Percentiles rank a stretch among this genome's conserved stretches.
phyloP scores from a whole-genome alignment of 345 rosid genomes.

The Bretschneidera sinensis region DNA sequence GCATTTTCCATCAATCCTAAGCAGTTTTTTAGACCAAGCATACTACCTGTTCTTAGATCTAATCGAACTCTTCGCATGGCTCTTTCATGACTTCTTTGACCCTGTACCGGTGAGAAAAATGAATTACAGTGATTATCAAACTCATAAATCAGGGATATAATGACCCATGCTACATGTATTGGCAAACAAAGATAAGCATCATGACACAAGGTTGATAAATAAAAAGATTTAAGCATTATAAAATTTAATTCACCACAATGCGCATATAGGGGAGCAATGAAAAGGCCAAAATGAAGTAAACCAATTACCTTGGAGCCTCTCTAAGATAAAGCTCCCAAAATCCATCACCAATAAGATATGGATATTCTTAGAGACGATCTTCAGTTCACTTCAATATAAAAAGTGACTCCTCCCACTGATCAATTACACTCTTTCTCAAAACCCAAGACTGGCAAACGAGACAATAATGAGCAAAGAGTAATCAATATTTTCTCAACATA shows the following conservation, averaged over 20 bases:
- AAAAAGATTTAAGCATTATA: not conserved
- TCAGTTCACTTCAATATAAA: constrained; percentile 16
- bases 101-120: constrained; percentile 12
- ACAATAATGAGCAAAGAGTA: constrained; percentile 6
- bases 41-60: not conserved
- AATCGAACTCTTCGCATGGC: constrained; percentile 1
- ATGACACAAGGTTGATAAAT: not conserved
- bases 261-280: no score
- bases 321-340: constrained; percentile 7
- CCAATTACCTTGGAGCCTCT: constrained; percentile 22
- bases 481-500: not conserved
- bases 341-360: constrained; percentile 14
- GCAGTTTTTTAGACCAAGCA: not conserved
- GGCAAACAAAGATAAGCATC: not conserved
- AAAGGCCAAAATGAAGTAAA: not conserved
- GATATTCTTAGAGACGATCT: constrained; percentile 11
- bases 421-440: constrained; percentile 21
- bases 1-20: no score
- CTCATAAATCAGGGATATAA: not conserved
- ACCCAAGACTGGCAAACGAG: constrained; percentile 21
- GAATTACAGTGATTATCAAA: not conserved
- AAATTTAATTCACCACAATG: not conserved
- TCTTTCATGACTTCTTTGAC: constrained; percentile 2
- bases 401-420: constrained; percentile 10
- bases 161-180: not conserved